Evolutionary conservation across 305 asterid genomes (phyloP), one percentile per base, ranked within the genome.

Genomic region (Caryopteris hybrid): DNA sequence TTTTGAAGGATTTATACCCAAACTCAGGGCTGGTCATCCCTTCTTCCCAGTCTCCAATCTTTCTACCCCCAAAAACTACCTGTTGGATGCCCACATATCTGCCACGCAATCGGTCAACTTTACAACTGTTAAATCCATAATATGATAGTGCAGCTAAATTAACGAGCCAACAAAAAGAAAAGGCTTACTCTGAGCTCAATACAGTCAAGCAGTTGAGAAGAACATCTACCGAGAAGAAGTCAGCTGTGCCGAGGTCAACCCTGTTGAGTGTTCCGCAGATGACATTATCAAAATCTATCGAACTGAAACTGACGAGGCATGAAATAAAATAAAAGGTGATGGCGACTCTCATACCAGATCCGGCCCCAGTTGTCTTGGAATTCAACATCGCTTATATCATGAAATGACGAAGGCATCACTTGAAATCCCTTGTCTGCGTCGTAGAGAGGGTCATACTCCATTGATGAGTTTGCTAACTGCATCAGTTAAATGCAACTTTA

Each of bases 301-400:
- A 69, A 29, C 5, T 11, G 8, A 43, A 12, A 42, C 1, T 9
- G 25, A 52, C 8, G 16, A 3, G 56, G 53, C 3, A 39, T 43
- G 23, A 50, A 9, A 56, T 11, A 41, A 6, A 66, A 61, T 6
- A 13, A 74, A 51, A 36, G 27, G 13, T 3, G 13, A 34, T 42
- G 13, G 27, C 42, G 61, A 51, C 62, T 73, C 38, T 23, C 89
- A 29, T 80, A 92, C 97, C 98, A 92, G 73, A 92, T 85, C 71
- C 96, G 76, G 63, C 89, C 91, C 98, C 96, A 90, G 71, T 90
- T 92, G 80, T 92, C 97, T 75, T 90, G 98, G 79, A 92, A 92
- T 76, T 92, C 98, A 31, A 92, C 87, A 1, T 90, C 85, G 42
- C 98, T 71, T 55, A 88, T 92, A 64, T 92, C 96, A 74, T 92